A percentile compares a stretch with the other conserved stretches of the same genome.
Evolutionary conservation across 192 early-diverging fungal species (phyloP).

Genomic region (Gamsiella multidivaricata): DNA sequence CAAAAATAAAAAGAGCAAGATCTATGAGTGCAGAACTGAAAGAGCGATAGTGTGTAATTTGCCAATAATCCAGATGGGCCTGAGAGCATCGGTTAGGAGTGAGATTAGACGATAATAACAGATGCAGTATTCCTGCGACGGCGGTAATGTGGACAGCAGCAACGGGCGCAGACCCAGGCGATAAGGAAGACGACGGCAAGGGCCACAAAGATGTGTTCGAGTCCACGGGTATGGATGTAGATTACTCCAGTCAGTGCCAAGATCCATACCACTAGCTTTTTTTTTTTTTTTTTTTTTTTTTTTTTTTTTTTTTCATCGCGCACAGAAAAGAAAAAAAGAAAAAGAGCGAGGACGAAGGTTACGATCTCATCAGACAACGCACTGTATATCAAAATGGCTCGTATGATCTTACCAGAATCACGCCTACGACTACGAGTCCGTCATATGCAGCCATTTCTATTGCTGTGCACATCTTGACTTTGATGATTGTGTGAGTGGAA

Average conservation of each 20-base stretch:
- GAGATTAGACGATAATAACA: not conserved
- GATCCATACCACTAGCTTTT: constrained; percentile 14
- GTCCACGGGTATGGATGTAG: constrained; percentile 6
- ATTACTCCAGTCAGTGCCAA: constrained; percentile 11
- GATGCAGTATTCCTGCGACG: not conserved
- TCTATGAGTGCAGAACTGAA: too few species aligned
- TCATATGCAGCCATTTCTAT: constrained; percentile 14
- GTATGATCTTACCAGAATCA: constrained; percentile 3
- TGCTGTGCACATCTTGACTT: constrained; percentile 4
- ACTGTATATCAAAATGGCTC: too few species aligned
- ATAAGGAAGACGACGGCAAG: constrained; percentile 16
- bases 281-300: too few species aligned
- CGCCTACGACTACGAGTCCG: constrained; percentile 3
- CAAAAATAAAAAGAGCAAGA: too few species aligned
- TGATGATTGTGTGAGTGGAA: not conserved
- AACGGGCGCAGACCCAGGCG: constrained; percentile 14
- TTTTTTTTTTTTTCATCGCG: too few species aligned
- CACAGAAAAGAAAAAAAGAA: not conserved
- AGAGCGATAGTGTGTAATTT: too few species aligned
- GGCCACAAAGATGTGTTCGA: constrained; percentile 18
- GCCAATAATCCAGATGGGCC: too few species aligned
- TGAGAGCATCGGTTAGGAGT: not conserved
- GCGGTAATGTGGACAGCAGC: constrained; percentile 4
- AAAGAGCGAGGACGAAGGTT: not conserved
- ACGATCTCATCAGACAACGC: too few species aligned